Evolutionary conservation across 805 yeast species (phyloP).

Genomic region (Kuraishia hungarica): DNA sequence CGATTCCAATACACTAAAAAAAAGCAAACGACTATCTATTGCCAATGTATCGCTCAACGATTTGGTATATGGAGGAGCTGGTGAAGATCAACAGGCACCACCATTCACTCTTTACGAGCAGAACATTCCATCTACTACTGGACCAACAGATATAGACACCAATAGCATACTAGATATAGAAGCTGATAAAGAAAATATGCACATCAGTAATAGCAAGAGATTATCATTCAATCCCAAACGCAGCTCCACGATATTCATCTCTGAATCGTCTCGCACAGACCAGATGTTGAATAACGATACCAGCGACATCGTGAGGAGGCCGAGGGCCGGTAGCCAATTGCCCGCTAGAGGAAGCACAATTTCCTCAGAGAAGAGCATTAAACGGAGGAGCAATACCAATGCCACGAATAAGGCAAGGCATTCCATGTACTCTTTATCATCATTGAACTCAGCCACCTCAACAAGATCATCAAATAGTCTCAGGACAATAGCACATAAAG

Average conservation of each 20-base stretch:
- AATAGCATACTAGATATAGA: not conserved
- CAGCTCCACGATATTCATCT: not conserved
- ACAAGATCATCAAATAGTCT: conserved; percentile 14
- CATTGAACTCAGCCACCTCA: conserved; percentile 13
- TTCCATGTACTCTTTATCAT: conserved; percentile 10
- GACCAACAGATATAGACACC: not conserved
- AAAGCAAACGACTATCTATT: not conserved
- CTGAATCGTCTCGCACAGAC: not conserved
- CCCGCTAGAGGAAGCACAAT: not conserved
- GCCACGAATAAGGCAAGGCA: conserved; percentile 4
- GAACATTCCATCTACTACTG: not conserved
- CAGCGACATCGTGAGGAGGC: too few species aligned
- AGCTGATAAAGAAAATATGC: not conserved
- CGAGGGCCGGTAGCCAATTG: not conserved
- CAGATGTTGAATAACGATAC: too few species aligned
- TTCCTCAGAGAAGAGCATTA: not conserved
- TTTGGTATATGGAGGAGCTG: not conserved
- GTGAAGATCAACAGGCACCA: not conserved
- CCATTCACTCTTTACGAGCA: not conserved
- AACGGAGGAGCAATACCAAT: not conserved
- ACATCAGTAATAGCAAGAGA: not conserved
- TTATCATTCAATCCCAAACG: not conserved
- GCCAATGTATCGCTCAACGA: not conserved
- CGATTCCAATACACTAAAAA: not conserved
- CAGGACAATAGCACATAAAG: conserved; percentile 14